These are phyloP conservation scores for Talaromyces verruculosus DNA, from an alignment of 2,329 filamentous ascomycete species.

Conservation along the genomic window DNA sequence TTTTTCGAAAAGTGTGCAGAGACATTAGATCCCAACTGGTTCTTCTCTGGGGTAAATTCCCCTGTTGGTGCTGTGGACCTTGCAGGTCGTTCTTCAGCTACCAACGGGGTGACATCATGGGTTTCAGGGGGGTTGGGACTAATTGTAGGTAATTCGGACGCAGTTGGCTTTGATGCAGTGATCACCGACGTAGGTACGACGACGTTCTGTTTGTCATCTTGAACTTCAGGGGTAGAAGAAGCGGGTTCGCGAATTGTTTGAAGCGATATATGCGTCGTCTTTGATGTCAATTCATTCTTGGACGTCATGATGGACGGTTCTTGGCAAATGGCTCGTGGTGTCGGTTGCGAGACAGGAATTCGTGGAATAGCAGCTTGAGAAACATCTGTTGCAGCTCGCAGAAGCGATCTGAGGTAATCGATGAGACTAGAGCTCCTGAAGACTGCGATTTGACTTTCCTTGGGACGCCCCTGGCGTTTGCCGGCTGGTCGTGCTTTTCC, in stretches of 20 bases:
- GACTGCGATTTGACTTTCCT: conserved; percentile 40
- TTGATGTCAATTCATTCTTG: neutral
- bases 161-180: neutral
- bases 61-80: neutral
- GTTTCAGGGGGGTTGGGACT: neutral
- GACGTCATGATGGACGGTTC: neutral
- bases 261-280: neutral
- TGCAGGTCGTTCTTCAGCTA: neutral
- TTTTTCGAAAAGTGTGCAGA: neutral
- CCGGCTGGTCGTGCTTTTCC: conserved; percentile 42
- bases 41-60: neutral
- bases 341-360: neutral
- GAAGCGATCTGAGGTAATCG: conserved; percentile 14
- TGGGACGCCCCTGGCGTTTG: conserved; percentile 40
- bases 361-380: neutral
- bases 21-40: neutral
- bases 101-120: neutral
- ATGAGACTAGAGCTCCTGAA: conserved; percentile 35
- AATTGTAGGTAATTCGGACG: neutral
- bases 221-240: neutral
- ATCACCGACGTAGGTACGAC: neutral
- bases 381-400: neutral
- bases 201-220: neutral
- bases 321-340: neutral
- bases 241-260: neutral